Evolutionary conservation across 139 green algal genomes (phyloP).

Genomic region (Coelastrella sp.): DNA sequence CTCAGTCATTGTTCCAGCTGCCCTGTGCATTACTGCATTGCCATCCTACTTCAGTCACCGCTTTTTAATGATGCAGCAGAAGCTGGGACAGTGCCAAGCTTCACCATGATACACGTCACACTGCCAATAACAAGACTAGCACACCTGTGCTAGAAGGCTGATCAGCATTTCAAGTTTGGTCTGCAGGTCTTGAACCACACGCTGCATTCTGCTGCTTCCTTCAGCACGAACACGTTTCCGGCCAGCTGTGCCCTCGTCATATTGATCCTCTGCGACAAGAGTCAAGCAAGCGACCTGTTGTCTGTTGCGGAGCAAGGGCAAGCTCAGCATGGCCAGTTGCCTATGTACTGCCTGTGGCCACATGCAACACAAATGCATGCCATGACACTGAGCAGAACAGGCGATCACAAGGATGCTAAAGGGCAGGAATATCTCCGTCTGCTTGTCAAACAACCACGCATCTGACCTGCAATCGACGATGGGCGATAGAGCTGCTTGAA

Average conservation of each 20-base stretch:
- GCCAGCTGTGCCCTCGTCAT: neutral
- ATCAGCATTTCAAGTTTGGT: conserved; percentile 39
- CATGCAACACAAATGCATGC: no score
- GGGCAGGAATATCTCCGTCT: neutral
- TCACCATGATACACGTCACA: neutral
- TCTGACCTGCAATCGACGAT: neutral
- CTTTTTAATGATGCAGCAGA: neutral
- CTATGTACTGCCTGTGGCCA: no score
- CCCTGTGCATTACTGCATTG: no score
- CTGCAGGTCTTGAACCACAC: conserved; percentile 1
- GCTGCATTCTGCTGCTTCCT: neutral
- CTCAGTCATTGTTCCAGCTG: no score
- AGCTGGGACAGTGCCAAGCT: neutral
- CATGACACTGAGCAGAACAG: no score
- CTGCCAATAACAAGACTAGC: neutral
- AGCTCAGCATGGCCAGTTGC: no score
- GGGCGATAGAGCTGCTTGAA: conserved; percentile 58
- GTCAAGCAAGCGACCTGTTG: neutral
- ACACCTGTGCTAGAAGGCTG: conserved; percentile 17
- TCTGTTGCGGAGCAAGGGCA: no score
- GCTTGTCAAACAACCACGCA: neutral
- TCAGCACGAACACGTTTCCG: neutral
- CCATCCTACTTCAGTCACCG: neutral
- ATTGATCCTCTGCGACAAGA: neutral
- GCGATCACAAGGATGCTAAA: neutral